Base-by-base conservation (phyloP, 2,329 filamentous ascomycete genomes). In the Aspergillaceae sp. region DNA sequence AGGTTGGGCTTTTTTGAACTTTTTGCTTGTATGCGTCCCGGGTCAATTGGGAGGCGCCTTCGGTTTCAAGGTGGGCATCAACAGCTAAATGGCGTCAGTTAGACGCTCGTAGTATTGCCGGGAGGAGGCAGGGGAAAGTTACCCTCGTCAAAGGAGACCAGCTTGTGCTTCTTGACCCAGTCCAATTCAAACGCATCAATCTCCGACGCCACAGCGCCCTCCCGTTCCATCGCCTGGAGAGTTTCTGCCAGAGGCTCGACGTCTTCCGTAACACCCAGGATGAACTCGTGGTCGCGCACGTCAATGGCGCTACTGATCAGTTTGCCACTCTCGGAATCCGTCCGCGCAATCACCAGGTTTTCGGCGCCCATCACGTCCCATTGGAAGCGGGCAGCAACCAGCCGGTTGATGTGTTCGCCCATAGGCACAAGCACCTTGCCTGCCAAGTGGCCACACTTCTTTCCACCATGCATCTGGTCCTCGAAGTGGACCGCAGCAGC, bases 321-420 rank as follows among this genome's bases (percentile, higher is more conserved):
- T 64, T 84, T 90, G 40, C 91, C 92, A 51, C 87, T 94, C 69
- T 97, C 92, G 0, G 89, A 94, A 67, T 98, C 92, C 1, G 92
- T 97, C 48, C 92, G 83, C 2, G 92, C 92, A 62, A 98, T 92
- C 37, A 97, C 82, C 3, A 97, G 77, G 65, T 94, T 97, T 72
- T 98, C 92, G 44, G 81, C 83, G 41, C 91, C 92, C 91, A 98
- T 97, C 57, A 96, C 77, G 61, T 98, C 92, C 91, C 91, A 98
- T 63, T 98, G 92, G 72, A 95, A 96, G 49, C 92, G 83, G 3
- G 91, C 83, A 1, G 92, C 90, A 19, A 89, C 83, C 4, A 98
- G 80, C 29, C 92, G 84, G 72, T 95, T 96, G 74, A 97, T 94
- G 72, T 98, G 92, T 65, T 97, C 92, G 50, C 89, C 86, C 0